These are phyloP conservation scores for Cadophora luteo-olivacea DNA, from an alignment of 2,329 filamentous ascomycete genomes.

Conservation along the genomic window DNA sequence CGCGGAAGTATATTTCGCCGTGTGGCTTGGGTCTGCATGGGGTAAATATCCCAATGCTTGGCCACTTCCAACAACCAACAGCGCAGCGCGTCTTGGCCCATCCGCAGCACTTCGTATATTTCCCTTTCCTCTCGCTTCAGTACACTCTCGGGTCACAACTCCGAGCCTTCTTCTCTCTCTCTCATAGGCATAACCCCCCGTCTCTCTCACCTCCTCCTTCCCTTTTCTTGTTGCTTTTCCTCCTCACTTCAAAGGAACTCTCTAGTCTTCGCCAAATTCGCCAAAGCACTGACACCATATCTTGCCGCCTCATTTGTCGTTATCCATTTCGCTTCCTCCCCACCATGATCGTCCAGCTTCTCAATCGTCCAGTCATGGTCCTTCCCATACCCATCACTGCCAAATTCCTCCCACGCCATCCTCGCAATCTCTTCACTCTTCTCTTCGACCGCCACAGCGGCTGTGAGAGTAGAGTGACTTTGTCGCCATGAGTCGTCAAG, in stretches of 20 bases:
- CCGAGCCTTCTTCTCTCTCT: too few relatives aligned
- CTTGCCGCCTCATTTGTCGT: slow-evolving; percentile 20
- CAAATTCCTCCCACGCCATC: slow-evolving; percentile 15
- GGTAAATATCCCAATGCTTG: background rate
- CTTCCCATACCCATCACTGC: slow-evolving; percentile 4
- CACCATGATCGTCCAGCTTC: background rate
- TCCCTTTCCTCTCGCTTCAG: too few relatives aligned
- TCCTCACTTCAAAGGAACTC: slow-evolving; percentile 12
- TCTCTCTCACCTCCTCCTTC: too few relatives aligned
- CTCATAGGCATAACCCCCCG: too few relatives aligned
- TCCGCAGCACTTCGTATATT: too few relatives aligned
- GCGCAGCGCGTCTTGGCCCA: too few relatives aligned
- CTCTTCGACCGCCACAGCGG: slow-evolving; percentile 2
- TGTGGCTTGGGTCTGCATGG: background rate
- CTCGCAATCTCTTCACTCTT: slow-evolving; percentile 12
- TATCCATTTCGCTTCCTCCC: slow-evolving; percentile 17
- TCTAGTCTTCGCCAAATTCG: slow-evolving; percentile 19
- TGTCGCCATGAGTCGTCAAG: slow-evolving; percentile 15
- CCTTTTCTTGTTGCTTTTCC: too few relatives aligned
- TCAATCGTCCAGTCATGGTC: slow-evolving; percentile 15
- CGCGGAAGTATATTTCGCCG: background rate
- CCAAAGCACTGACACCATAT: slow-evolving; percentile 18
- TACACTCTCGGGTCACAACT: too few relatives aligned
- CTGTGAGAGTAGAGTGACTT: slow-evolving; percentile 19
- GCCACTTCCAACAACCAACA: too few relatives aligned